phyloP scores from a whole-genome alignment of 495 filamentous ascomycete species.

The Hypomontagnella monticulosa region DNA sequence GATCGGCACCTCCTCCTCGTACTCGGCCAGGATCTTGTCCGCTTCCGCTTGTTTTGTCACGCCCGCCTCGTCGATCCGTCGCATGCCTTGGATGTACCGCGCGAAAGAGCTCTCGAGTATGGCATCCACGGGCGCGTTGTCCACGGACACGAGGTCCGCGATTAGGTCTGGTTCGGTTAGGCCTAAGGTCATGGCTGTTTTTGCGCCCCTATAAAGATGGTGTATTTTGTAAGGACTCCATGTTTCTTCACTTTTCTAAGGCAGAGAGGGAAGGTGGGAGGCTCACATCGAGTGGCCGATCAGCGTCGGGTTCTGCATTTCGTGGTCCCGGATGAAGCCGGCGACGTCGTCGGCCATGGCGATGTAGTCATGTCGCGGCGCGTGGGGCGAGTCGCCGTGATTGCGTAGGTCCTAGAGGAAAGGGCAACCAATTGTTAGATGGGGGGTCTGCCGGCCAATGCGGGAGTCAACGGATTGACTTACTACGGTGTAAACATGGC shows the following conservation, averaged over 20 bases:
- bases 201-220: constrained; percentile 75
- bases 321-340: constrained; percentile 79
- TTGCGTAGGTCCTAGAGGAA: constrained; percentile 87
- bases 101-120: constrained; percentile 76
- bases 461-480: constrained; percentile 38
- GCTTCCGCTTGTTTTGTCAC: constrained; percentile 78
- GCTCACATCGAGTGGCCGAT: constrained; percentile 95
- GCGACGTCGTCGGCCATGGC: constrained; percentile 89
- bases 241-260: not conserved
- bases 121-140: constrained; percentile 91
- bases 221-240: not conserved
- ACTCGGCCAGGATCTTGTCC: constrained; percentile 78
- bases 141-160: constrained; percentile 78
- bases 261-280: not conserved
- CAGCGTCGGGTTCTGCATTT: constrained; percentile 73
- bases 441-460: not conserved
- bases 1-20: constrained; percentile 78
- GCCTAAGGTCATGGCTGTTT: constrained; percentile 90
- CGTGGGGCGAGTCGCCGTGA: constrained; percentile 89
- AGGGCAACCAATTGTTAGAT: constrained; percentile 18
- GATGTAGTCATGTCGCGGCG: constrained; percentile 79
- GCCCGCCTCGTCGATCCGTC: constrained; percentile 72
- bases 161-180: constrained; percentile 72
- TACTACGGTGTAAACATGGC: constrained; percentile 86
- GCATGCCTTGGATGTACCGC: constrained; percentile 87